These are phyloP conservation scores for Achaetomium macrosporum DNA, from an alignment of 2,329 filamentous ascomycete species.

Conservation along the genomic window DNA sequence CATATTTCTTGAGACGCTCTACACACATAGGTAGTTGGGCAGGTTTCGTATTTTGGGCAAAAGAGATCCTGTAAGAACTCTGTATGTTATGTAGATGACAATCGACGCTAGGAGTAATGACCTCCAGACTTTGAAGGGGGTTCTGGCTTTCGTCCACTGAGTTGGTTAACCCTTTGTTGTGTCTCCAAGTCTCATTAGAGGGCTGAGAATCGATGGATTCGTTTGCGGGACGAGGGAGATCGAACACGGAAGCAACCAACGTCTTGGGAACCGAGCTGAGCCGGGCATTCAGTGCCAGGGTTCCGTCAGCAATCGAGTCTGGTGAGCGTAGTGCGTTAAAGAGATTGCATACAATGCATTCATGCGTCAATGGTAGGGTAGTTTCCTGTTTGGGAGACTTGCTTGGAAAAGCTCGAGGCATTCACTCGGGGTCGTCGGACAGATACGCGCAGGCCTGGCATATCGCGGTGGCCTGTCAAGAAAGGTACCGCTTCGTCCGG, in stretches of 20 bases:
- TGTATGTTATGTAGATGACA: not conserved
- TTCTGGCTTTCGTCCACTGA: not conserved
- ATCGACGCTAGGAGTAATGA: not conserved
- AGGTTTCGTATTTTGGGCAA: not conserved
- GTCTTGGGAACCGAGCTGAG: constrained; percentile 15
- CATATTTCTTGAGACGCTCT: constrained; percentile 1
- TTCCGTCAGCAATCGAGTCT: constrained; percentile 23
- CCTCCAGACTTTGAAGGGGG: not conserved
- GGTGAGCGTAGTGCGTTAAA: constrained; percentile 17
- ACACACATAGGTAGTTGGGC: not conserved
- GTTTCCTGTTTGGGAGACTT: constrained; percentile 2
- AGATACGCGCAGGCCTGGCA: not conserved
- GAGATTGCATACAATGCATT: constrained; percentile 28
- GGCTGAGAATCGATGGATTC: not conserved
- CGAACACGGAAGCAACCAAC: constrained; percentile 21
- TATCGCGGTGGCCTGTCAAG: not conserved
- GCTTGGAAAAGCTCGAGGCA: not conserved
- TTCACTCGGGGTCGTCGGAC: not conserved
- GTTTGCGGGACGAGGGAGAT: constrained; percentile 18
- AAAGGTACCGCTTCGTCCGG: too few relatives aligned
- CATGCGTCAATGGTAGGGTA: constrained; percentile 18
- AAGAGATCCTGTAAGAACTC: constrained; percentile 2
- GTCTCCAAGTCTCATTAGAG: not conserved
- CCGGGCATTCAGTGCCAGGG: constrained; percentile 11
- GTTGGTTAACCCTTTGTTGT: not conserved